Base-by-base conservation (phyloP, 208 protist genomes). In the Phytomonas francai region DNA sequence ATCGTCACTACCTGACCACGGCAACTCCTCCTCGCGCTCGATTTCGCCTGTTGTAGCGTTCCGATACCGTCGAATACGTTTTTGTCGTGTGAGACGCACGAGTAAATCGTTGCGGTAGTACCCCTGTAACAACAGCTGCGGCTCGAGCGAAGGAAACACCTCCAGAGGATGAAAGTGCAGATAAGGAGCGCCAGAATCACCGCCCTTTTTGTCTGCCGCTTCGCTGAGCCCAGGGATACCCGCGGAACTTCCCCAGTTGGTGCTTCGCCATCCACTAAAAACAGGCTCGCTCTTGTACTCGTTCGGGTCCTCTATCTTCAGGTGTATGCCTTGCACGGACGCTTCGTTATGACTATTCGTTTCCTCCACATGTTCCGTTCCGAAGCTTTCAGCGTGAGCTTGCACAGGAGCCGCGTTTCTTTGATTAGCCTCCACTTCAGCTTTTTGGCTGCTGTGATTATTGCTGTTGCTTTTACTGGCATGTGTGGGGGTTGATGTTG, bases 21-120 rank as follows among this genome's bases (percentile, higher is more conserved):
- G 36, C 8, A 87, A 31, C 22, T 63, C 58, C 12, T 80, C 77
- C 58, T 91, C 79, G 19, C 70, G 59, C 51, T 89, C 60, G 14
- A 94, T 63, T 22, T 70, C 74, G 22, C 87, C 85, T 1, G 85
- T 91, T 36, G 31, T 59, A 2, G 63, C 56, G 56, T 87, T 72
- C 58, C 83, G 85, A 32, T 74, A 68, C 25, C 84, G 83, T 9
- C 83, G 80, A 27, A 91, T 57, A 27, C 73, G 72, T 5, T 74
- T 70, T 14, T 66, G 73, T 30, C 75, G 68, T 45, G 69, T 80
- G 54, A 94, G 80, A 22, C 81, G 75, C 56, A 92, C 33, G 27
- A 94, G 69, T 25, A 88, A 31, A 67, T 94, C 89, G 64, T 94
- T 94, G 33, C 89, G 77, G 60, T 81, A 87, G 63, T 84, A 92